Evolutionary conservation across 1,284 basidiomycete species (phyloP).

Genomic region (Microbotryomycetes sp.): DNA sequence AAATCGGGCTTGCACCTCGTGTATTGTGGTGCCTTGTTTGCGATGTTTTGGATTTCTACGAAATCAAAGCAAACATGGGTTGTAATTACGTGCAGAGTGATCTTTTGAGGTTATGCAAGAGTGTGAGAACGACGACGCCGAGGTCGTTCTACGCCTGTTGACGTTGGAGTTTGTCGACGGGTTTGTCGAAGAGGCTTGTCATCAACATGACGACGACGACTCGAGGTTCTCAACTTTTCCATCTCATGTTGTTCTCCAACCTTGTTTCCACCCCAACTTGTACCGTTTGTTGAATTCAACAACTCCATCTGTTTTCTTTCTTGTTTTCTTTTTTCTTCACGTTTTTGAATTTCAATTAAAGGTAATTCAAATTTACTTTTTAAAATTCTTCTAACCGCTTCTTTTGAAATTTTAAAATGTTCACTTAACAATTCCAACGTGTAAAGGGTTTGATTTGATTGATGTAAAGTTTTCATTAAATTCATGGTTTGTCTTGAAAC

Average conservation of each 20-base stretch:
- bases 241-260: constrained; percentile 11
- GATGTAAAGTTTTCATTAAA: constrained; percentile 65
- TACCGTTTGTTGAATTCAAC: background rate
- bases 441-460: constrained; percentile 61
- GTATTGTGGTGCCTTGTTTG: too few relatives aligned
- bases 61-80: too few relatives aligned
- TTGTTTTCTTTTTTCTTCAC: constrained; percentile 50
- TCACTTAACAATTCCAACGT: constrained; percentile 64
- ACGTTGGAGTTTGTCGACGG: too few relatives aligned
- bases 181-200: too few relatives aligned
- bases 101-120: too few relatives aligned
- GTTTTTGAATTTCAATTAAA: constrained; percentile 22
- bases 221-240: background rate
- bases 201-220: too few relatives aligned
- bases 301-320: constrained; percentile 34
- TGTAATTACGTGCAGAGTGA: too few relatives aligned
- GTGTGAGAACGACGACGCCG: too few relatives aligned
- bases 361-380: constrained; percentile 70
- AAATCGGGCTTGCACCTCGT: too few relatives aligned
- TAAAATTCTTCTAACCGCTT: constrained; percentile 77
- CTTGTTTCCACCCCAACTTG: constrained; percentile 5
- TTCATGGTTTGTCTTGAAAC: constrained; percentile 88
- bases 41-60: too few relatives aligned
- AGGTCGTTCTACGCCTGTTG: too few relatives aligned
- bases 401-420: constrained; percentile 74